These are phyloP conservation scores for Ogataea dorogensis DNA, from an alignment of 805 yeast genomes.

Conservation along the genomic window DNA sequence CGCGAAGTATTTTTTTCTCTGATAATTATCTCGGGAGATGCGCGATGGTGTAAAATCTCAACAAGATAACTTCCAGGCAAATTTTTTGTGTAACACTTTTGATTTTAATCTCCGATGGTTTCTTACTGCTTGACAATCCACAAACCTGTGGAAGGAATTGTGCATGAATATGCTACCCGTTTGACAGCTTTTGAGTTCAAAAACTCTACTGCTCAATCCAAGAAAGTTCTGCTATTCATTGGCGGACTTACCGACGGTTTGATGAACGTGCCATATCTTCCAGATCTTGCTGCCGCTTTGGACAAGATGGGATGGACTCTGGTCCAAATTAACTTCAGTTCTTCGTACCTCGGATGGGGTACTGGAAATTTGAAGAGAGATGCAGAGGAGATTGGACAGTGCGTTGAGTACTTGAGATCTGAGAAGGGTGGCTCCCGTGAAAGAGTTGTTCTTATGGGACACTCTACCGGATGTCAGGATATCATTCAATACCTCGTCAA, in stretches of 20 bases:
- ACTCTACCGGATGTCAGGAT: slow-evolving; percentile 84
- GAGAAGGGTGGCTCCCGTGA: slow-evolving; percentile 41
- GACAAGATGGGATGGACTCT: slow-evolving; percentile 52
- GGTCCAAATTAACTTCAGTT: slow-evolving; percentile 52
- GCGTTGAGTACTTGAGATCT: slow-evolving; percentile 55
- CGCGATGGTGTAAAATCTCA: too few species aligned
- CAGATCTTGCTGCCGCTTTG: slow-evolving; percentile 44
- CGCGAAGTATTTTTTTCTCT: too few species aligned
- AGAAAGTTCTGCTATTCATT: slow-evolving; percentile 62
- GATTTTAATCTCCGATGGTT: slow-evolving; percentile 6
- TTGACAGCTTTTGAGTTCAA: slow-evolving; percentile 58
- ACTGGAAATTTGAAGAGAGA: slow-evolving; percentile 60
- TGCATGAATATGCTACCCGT: slow-evolving; percentile 46
- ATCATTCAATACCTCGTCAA: slow-evolving; percentile 57
- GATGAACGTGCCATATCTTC: slow-evolving; percentile 65
- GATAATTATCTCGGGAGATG: too few species aligned
- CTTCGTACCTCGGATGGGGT: slow-evolving; percentile 72
- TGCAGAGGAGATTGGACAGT: slow-evolving; percentile 49
- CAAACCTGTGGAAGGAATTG: slow-evolving; percentile 35
- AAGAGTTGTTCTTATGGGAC: slow-evolving; percentile 69
- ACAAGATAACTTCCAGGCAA: too few species aligned
- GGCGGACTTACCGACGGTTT: slow-evolving; percentile 77
- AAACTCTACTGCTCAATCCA: slow-evolving; percentile 18
- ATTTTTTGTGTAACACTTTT: too few species aligned
- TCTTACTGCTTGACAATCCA: slow-evolving; percentile 12